These are phyloP conservation scores for Trypanosoma boissoni DNA, from an alignment of 208 protist genomes.

Conservation along the genomic window DNA sequence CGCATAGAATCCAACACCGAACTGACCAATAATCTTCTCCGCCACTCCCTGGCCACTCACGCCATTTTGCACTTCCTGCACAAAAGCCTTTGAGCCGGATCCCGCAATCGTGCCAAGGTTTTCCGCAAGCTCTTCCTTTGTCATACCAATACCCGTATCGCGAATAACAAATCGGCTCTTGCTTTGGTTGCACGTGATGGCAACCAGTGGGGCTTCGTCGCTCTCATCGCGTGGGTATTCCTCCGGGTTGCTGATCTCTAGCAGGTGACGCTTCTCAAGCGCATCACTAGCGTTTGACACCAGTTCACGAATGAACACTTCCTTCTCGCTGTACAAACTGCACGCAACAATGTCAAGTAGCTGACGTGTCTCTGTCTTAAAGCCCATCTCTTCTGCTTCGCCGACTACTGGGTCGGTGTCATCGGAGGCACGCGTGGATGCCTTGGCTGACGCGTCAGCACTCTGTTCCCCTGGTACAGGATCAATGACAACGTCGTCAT, in stretches of 20 bases:
- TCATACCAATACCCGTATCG: conserved; percentile 98
- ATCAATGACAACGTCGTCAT: conserved; percentile 87
- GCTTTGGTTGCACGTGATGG: conserved; percentile 90
- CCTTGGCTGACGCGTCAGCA: neutral
- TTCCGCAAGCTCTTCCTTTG: conserved; percentile 92
- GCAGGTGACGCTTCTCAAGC: conserved; percentile 94
- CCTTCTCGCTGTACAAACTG: conserved; percentile 97
- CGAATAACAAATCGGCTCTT: conserved; percentile 90
- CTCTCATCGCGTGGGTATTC: conserved; percentile 72
- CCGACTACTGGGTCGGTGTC: conserved; percentile 66
- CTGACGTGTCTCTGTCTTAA: conserved; percentile 98
- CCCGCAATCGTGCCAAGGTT: conserved; percentile 96
- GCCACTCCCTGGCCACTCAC: conserved; percentile 55
- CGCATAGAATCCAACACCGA: conserved; percentile 98
- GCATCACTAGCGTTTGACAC: conserved; percentile 98
- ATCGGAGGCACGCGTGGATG: conserved; percentile 20
- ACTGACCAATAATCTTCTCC: conserved; percentile 95
- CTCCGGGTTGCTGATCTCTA: conserved; percentile 79
- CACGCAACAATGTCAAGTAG: conserved; percentile 98
- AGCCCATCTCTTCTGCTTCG: conserved; percentile 86
- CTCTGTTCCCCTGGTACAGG: conserved; percentile 34
- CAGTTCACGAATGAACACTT: conserved; percentile 98
- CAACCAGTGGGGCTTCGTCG: conserved; percentile 81
- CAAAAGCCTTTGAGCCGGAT: conserved; percentile 89
- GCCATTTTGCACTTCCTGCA: conserved; percentile 72